Evolutionary conservation across 768 basidiomycete genomes (phyloP).

Genomic region (Suillus cothurnatus): DNA sequence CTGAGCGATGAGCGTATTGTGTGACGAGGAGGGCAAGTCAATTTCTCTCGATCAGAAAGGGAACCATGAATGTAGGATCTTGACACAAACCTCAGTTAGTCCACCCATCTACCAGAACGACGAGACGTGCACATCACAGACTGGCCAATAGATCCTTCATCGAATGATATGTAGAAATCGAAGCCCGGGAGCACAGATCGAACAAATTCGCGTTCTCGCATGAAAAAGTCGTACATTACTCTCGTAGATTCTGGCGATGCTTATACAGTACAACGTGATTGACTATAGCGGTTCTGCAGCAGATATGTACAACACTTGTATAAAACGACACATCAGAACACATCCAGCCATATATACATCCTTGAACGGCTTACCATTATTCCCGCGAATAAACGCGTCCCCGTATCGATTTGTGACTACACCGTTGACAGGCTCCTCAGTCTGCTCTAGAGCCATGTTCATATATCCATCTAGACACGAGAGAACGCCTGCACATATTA

Average conservation of each 20-base stretch:
- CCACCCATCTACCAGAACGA: no score
- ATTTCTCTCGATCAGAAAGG: no score
- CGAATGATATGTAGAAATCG: not conserved
- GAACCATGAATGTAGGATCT: no score
- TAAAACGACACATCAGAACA: not conserved
- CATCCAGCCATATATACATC: not conserved
- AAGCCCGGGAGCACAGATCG: not conserved
- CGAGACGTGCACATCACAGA: not conserved
- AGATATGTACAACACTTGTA: constrained; percentile 75
- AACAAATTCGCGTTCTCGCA: not conserved
- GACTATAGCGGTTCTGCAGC: constrained; percentile 60
- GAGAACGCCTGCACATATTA: no score
- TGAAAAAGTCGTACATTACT: not conserved
- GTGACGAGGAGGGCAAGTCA: no score
- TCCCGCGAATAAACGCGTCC: constrained; percentile 93
- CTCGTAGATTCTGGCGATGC: not conserved
- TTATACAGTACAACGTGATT: not conserved
- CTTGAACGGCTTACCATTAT: constrained; percentile 66
- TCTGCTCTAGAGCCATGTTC: no score
- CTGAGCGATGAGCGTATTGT: no score
- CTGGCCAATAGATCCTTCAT: not conserved
- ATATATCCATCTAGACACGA: no score
- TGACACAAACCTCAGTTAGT: no score
- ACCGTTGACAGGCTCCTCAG: constrained; percentile 64
- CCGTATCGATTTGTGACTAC: constrained; percentile 88